phyloP scores from a whole-genome alignment of 176 grass and related monocot species.

The Puccinellia tenuiflora region DNA sequence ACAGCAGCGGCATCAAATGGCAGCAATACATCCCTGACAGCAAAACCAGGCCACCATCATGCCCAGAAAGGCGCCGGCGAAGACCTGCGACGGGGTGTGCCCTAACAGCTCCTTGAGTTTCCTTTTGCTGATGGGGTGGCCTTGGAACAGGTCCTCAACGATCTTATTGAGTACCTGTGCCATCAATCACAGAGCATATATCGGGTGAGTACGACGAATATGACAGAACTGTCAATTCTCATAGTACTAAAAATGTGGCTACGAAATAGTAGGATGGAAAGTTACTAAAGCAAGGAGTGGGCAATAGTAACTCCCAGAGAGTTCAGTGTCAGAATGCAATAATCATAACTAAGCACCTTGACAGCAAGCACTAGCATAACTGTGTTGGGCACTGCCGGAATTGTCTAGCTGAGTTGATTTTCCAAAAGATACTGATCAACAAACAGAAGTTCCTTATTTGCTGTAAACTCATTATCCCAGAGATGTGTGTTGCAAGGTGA shows the following conservation, averaged over 20 bases:
- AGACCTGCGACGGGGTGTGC: constrained; percentile 89
- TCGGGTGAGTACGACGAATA: neutral
- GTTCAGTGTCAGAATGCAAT: neutral
- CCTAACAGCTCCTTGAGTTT: constrained; percentile 93
- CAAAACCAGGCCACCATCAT: constrained; percentile 77
- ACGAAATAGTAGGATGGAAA: neutral
- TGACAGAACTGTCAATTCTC: neutral
- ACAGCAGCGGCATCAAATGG: constrained; percentile 20
- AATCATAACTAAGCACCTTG: neutral
- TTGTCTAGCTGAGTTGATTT: neutral
- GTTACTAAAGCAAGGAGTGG: neutral
- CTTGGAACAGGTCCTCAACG: constrained; percentile 91
- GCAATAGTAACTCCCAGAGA: neutral
- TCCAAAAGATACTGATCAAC: neutral
- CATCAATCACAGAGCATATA: neutral
- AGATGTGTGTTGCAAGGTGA: neutral
- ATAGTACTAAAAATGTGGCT: neutral
- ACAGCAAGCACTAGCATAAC: neutral
- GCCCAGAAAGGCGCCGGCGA: constrained; percentile 80
- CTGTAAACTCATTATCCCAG: neutral
- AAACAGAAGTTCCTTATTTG: neutral
- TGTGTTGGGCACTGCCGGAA: neutral
- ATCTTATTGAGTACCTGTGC: constrained; percentile 96
- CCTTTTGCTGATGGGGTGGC: constrained; percentile 91
- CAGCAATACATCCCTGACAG: constrained; percentile 73